phyloP scores from a whole-genome alignment of 225 moss, liverwort and hornwort species.

The Marchantia polymorpha region DNA sequence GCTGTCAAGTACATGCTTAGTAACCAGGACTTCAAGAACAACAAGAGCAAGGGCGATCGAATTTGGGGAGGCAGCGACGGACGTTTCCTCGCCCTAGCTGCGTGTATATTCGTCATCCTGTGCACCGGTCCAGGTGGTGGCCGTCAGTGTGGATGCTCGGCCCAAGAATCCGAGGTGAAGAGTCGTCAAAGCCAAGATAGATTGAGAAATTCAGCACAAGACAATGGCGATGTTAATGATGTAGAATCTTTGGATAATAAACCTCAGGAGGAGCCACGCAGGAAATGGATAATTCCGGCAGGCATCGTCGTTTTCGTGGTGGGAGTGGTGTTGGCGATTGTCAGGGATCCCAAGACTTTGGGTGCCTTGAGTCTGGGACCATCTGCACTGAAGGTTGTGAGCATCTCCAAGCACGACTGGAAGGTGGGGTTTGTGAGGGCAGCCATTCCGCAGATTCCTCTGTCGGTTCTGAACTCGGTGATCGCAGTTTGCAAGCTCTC shows the following conservation, averaged over 20 bases:
- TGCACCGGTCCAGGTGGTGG: constrained; percentile 60
- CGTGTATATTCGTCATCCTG: constrained; percentile 53
- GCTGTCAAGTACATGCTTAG: constrained; percentile 40
- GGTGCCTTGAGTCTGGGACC: constrained; percentile 51
- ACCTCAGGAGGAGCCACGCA: constrained; percentile 10
- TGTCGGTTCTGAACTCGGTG: constrained; percentile 62
- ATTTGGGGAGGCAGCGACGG: constrained; percentile 66
- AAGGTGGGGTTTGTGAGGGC: constrained; percentile 53
- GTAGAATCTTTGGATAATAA: neutral
- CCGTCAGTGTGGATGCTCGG: neutral
- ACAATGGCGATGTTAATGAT: constrained; percentile 20
- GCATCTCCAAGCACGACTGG: constrained; percentile 55
- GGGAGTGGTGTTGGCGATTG: constrained; percentile 54
- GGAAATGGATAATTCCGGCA: constrained; percentile 43
- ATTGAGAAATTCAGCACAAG: neutral
- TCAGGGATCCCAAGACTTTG: constrained; percentile 45
- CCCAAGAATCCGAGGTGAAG: constrained; percentile 16
- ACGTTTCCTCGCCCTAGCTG: constrained; percentile 47
- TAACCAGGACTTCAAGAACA: constrained; percentile 51
- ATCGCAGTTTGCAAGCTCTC: constrained; percentile 60
- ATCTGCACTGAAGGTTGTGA: constrained; percentile 39
- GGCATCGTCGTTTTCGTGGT: constrained; percentile 54
- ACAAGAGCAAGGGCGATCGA: constrained; percentile 36
- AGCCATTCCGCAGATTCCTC: constrained; percentile 59
- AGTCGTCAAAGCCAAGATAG: constrained; percentile 24